These are phyloP conservation scores for Xylariales sp. DNA, from an alignment of 2,329 filamentous ascomycete genomes.

Conservation along the genomic window DNA sequence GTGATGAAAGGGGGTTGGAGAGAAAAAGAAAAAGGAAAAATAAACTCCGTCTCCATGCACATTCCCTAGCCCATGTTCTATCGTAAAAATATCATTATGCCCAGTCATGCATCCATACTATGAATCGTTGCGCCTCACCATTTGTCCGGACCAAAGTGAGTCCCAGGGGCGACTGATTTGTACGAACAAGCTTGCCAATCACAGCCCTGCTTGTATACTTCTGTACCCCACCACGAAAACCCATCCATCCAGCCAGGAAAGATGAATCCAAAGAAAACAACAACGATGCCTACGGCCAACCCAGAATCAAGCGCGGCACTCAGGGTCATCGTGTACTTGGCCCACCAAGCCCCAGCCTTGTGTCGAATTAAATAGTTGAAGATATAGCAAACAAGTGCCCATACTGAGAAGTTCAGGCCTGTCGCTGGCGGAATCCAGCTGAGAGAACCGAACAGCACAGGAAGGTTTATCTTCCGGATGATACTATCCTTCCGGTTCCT, in stretches of 20 bases:
- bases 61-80: not conserved
- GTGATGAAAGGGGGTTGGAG: too few species aligned
- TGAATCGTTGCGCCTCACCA: slow-evolving; percentile 38
- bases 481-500: slow-evolving; percentile 56
- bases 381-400: slow-evolving; percentile 78
- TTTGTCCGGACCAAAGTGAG: slow-evolving; percentile 59
- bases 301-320: slow-evolving; percentile 80
- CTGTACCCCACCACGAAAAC: slow-evolving; percentile 86
- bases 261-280: slow-evolving; percentile 84
- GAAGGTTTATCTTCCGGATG: slow-evolving; percentile 73
- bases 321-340: slow-evolving; percentile 86
- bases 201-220: slow-evolving; percentile 78
- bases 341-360: slow-evolving; percentile 74
- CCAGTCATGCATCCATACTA: not conserved
- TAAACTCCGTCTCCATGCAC: not conserved
- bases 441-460: slow-evolving; percentile 77
- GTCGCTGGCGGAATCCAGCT: slow-evolving; percentile 85
- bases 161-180: slow-evolving; percentile 56
- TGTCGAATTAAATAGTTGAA: slow-evolving; percentile 77
- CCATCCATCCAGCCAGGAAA: slow-evolving; percentile 70
- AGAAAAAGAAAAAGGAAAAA: too few species aligned
- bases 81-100: not conserved
- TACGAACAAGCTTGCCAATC: slow-evolving; percentile 81
- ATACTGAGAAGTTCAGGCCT: slow-evolving; percentile 83
- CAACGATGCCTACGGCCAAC: slow-evolving; percentile 74